These are phyloP conservation scores for Boletellus sp. DNA, from an alignment of 768 basidiomycete genomes.

Conservation along the genomic window DNA sequence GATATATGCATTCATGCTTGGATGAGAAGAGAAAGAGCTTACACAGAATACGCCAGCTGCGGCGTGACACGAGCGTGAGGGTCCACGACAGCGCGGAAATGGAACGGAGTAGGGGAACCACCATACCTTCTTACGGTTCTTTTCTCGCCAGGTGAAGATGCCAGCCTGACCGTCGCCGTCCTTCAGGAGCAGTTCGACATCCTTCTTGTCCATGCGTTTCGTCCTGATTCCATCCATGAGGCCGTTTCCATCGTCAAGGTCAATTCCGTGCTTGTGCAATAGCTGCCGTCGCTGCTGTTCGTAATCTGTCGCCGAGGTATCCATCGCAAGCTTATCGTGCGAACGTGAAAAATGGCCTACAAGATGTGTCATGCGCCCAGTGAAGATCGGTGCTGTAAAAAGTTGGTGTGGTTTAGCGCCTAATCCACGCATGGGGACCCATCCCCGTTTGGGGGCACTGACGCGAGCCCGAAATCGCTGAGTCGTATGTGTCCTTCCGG, in stretches of 20 bases:
- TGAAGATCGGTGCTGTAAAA: constrained; percentile 77
- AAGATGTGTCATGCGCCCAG: constrained; percentile 96
- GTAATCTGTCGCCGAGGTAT: constrained; percentile 58
- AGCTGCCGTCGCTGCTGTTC: constrained; percentile 89
- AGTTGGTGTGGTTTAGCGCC: constrained; percentile 19
- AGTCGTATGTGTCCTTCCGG: constrained; percentile 91
- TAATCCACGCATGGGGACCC: constrained; percentile 9
- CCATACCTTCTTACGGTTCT: constrained; percentile 82
- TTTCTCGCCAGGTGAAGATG: constrained; percentile 94
- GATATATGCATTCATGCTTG: constrained; percentile 12
- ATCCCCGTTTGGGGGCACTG: constrained; percentile 40
- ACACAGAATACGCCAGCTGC: constrained; percentile 88
- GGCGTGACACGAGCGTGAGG: constrained; percentile 23
- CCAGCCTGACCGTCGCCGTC: constrained; percentile 76
- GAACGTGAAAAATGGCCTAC: constrained; percentile 36
- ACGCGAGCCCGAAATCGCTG: constrained; percentile 95
- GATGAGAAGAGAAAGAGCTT: constrained; percentile 34
- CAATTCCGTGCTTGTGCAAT: constrained; percentile 90
- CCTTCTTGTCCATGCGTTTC: constrained; percentile 74
- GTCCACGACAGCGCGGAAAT: constrained; percentile 23
- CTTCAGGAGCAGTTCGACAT: constrained; percentile 82
- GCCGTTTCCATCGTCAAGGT: constrained; percentile 76
- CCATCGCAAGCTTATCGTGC: constrained; percentile 8
- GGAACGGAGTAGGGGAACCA: constrained; percentile 27
- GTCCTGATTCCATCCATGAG: constrained; percentile 67